Percentiles rank a stretch among this genome's conserved stretches.
phyloP scores from a whole-genome alignment of 177 flowering plant species.

The Vitis hybrid region DNA sequence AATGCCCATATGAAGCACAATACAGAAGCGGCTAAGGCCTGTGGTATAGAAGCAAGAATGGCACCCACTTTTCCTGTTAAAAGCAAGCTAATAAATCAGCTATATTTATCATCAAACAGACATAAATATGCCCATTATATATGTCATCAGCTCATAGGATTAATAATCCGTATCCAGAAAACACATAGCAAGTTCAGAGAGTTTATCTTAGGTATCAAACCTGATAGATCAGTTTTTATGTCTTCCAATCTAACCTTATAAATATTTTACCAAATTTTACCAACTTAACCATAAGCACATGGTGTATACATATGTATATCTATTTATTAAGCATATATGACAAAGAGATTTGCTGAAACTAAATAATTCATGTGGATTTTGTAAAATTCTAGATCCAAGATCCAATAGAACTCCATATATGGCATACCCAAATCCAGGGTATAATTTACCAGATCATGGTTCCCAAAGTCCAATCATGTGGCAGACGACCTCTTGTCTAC shows the following conservation, averaged over 20 bases:
- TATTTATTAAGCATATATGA: too few species aligned
- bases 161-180: not conserved
- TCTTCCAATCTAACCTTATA: not conserved
- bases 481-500: not conserved
- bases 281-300: too few species aligned
- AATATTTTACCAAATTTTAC: too few species aligned
- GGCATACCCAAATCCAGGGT: not conserved
- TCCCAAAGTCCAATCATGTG: not conserved
- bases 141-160: not conserved
- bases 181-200: not conserved
- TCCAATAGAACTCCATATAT: not conserved
- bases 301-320: too few species aligned
- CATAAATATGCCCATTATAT: not conserved
- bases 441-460: not conserved
- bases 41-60: slow-evolving; percentile 90
- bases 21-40: slow-evolving; percentile 82
- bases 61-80: slow-evolving; percentile 87
- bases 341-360: not conserved
- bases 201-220: not conserved
- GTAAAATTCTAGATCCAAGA: not conserved
- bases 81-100: not conserved
- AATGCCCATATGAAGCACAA: slow-evolving; percentile 90
- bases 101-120: not conserved
- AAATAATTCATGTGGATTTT: not conserved
- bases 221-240: not conserved